A percentile compares a stretch with the other conserved stretches of the same genome.
phyloP scores from a whole-genome alignment of 1,284 basidiomycete species.

The Puccinia triticina region DNA sequence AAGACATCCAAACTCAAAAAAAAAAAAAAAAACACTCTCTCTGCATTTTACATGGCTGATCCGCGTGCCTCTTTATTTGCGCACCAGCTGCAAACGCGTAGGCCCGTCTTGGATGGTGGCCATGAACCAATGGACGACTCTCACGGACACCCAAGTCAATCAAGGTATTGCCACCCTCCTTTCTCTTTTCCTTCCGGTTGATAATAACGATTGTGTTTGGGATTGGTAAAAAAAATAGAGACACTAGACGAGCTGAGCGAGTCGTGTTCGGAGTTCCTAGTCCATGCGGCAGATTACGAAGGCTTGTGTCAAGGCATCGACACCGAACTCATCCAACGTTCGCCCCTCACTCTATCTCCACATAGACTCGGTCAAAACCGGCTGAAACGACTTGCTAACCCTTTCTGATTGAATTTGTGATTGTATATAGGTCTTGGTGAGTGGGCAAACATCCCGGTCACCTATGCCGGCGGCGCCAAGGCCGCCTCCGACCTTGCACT shows the following conservation, averaged over 20 bases:
- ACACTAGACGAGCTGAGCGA: slow-evolving; percentile 71
- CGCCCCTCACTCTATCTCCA: not conserved
- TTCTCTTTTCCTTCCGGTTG: not conserved
- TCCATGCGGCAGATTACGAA: slow-evolving; percentile 98
- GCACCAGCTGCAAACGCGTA: slow-evolving; percentile 75
- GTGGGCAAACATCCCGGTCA: slow-evolving; percentile 88
- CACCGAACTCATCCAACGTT: slow-evolving; percentile 80
- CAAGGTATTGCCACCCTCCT: slow-evolving; percentile 65
- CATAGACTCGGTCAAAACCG: not conserved
- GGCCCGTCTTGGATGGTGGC: slow-evolving; percentile 86
- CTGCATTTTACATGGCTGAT: too few relatives aligned
- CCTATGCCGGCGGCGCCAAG: slow-evolving; percentile 95
- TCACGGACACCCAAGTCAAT: slow-evolving; percentile 90
- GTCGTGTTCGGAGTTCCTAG: slow-evolving; percentile 88
- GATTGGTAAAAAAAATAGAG: slow-evolving; percentile 64
- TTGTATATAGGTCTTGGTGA: slow-evolving; percentile 73
- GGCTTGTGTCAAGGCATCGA: slow-evolving; percentile 97
- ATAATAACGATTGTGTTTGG: slow-evolving; percentile 53
- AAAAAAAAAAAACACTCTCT: too few relatives aligned
- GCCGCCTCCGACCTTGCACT: slow-evolving; percentile 81
- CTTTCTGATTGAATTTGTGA: slow-evolving; percentile 42
- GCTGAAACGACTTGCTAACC: slow-evolving; percentile 2
- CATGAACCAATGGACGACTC: slow-evolving; percentile 98
- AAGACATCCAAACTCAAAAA: not conserved
- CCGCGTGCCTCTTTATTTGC: not conserved